Conservation (phyloP, 2,329 filamentous ascomycete genomes). For the Sclerotiophoma versabilis region DNA sequence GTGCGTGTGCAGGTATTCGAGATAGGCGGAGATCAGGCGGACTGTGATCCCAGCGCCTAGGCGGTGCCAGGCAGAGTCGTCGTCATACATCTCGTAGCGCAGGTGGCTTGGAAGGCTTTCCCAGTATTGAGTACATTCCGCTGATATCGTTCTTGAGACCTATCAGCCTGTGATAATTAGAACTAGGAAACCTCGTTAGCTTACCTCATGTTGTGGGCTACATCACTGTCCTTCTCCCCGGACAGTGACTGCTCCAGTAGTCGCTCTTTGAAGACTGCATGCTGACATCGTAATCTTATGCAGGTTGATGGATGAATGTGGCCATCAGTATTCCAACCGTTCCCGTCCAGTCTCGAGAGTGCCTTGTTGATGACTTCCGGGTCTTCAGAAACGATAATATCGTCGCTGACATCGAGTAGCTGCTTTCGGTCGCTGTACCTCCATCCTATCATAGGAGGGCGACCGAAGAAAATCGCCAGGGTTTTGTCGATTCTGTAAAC, state of each 20-base stretch:
- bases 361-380: constrained; percentile 31
- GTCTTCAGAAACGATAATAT: constrained; percentile 34
- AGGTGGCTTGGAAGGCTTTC: constrained; percentile 39
- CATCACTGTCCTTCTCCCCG: constrained; percentile 38
- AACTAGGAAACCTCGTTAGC: background rate
- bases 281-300: constrained; percentile 36
- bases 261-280: constrained; percentile 41
- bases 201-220: constrained; percentile 41
- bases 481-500: constrained; percentile 45
- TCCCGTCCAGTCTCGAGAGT: constrained; percentile 36
- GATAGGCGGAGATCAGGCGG: constrained; percentile 41
- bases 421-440: constrained; percentile 43
- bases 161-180: background rate
- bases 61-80: constrained; percentile 39
- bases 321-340: constrained; percentile 44
- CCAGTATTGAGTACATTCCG: constrained; percentile 39
- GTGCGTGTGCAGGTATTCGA: constrained; percentile 45
- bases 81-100: constrained; percentile 45
- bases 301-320: constrained; percentile 37
- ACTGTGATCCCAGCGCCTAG: constrained; percentile 34
- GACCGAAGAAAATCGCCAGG: constrained; percentile 44
- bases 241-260: constrained; percentile 44
- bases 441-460: constrained; percentile 46
- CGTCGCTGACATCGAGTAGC: constrained; percentile 43
- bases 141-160: constrained; percentile 33